Conservation (phyloP, 148 eudicot genomes). For the Euryodendron excelsum region DNA sequence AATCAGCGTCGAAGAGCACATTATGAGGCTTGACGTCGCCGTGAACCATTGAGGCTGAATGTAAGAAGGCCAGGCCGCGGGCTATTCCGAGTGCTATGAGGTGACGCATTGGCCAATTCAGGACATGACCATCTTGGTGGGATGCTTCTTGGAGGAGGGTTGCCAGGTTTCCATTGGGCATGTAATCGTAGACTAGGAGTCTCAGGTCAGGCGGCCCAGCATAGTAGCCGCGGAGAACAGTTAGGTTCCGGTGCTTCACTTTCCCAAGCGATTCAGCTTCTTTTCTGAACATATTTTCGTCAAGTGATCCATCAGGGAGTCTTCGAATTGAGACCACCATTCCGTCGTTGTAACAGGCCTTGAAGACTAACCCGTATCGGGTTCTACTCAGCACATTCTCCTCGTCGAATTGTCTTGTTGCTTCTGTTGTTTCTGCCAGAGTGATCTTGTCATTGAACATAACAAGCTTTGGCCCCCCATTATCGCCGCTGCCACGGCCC, state of each 20-base stretch:
- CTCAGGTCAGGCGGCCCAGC: constrained; percentile 47
- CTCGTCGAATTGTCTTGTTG: constrained; percentile 65
- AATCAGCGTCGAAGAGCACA: constrained; percentile 65
- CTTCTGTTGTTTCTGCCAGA: constrained; percentile 57
- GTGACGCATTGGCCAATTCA: constrained; percentile 78
- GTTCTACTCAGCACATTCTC: constrained; percentile 62
- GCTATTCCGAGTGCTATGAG: constrained; percentile 64
- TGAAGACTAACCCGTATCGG: constrained; percentile 51
- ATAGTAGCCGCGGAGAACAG: constrained; percentile 63
- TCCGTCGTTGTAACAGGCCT: constrained; percentile 56
- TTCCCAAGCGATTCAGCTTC: constrained; percentile 64
- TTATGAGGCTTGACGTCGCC: constrained; percentile 65
- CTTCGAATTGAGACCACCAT: constrained; percentile 57
- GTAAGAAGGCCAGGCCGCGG: constrained; percentile 55
- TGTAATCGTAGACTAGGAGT: constrained; percentile 56
- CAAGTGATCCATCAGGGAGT: constrained; percentile 40
- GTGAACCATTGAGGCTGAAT: constrained; percentile 43
- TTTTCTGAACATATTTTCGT: constrained; percentile 43
- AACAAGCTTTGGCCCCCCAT: constrained; percentile 52
- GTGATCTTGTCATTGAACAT: constrained; percentile 66
- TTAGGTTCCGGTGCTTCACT: constrained; percentile 57
- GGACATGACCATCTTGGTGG: constrained; percentile 69
- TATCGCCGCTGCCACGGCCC: constrained; percentile 44
- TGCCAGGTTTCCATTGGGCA: constrained; percentile 71
- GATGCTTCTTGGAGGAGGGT: constrained; percentile 71